phyloP scores from a whole-genome alignment of 495 filamentous ascomycete genomes.

The Neurospora sp. region DNA sequence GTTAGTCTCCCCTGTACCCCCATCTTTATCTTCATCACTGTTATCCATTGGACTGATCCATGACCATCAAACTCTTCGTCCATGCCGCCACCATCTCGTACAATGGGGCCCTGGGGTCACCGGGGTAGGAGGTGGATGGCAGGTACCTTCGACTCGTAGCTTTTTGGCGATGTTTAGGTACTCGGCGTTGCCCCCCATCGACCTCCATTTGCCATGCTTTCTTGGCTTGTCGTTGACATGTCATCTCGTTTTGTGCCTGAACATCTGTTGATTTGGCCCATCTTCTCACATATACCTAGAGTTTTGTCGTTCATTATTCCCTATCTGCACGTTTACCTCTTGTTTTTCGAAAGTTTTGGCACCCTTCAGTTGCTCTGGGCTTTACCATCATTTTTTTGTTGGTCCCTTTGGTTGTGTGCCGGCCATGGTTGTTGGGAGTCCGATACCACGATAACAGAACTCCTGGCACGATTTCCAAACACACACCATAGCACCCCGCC shows the following conservation, averaged over 20 bases:
- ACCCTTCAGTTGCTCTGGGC: neutral
- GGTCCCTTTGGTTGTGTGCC: neutral
- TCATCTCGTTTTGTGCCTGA: neutral
- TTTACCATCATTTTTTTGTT: neutral
- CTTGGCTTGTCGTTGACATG: neutral
- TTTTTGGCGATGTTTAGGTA: neutral
- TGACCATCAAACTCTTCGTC: neutral
- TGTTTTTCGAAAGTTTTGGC: neutral
- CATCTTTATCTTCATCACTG: neutral
- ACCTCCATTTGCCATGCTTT: neutral
- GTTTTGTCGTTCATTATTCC: neutral
- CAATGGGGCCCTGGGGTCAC: neutral
- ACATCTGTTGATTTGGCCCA: neutral
- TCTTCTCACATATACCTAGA: neutral
- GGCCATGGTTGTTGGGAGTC: neutral
- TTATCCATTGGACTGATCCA: neutral
- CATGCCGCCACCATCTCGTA: neutral
- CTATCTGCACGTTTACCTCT: neutral
- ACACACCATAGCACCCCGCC: neutral
- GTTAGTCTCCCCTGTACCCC: neutral
- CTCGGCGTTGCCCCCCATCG: neutral
- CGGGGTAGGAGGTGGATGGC: neutral
- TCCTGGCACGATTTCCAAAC: neutral
- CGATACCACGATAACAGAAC: neutral
- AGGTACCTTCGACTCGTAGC: neutral